These are phyloP conservation scores for Acanthamoeba lenticulata DNA, from an alignment of 208 protist species.

Conservation along the genomic window DNA sequence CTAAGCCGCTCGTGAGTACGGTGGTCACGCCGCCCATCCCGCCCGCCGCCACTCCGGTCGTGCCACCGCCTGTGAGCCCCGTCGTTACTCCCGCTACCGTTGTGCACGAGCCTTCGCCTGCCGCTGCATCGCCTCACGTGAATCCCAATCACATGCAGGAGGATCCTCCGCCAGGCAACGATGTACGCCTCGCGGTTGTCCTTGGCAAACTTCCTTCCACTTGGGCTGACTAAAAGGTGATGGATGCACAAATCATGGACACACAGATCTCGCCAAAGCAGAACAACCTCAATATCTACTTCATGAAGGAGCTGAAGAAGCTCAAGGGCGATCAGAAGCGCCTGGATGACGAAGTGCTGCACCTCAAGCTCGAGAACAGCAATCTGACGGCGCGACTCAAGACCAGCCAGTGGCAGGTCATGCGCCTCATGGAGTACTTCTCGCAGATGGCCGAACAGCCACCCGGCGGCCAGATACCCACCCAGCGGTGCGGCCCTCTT, in stretches of 20 bases:
- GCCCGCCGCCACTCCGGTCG: background rate
- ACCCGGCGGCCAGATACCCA: background rate
- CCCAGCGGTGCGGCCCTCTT: background rate
- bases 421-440: slow-evolving; percentile 66
- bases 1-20: background rate
- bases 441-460: slow-evolving; percentile 25
- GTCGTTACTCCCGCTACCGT: background rate
- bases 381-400: slow-evolving; percentile 45
- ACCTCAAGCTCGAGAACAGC: slow-evolving; percentile 69
- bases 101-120: background rate
- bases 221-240: no score
- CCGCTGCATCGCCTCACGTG: background rate
- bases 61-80: background rate
- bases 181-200: background rate
- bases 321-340: slow-evolving; percentile 64
- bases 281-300: slow-evolving; percentile 68
- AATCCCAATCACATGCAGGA: background rate
- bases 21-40: background rate
- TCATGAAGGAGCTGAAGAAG: slow-evolving; percentile 67
- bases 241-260: no score
- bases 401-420: slow-evolving; percentile 67
- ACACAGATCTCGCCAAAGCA: slow-evolving; percentile 20
- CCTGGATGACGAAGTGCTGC: slow-evolving; percentile 60
- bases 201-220: background rate
- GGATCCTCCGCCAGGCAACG: background rate